Evolutionary conservation across 73 alveolate genomes (phyloP).

Genomic region (Stentor coeruleus): DNA sequence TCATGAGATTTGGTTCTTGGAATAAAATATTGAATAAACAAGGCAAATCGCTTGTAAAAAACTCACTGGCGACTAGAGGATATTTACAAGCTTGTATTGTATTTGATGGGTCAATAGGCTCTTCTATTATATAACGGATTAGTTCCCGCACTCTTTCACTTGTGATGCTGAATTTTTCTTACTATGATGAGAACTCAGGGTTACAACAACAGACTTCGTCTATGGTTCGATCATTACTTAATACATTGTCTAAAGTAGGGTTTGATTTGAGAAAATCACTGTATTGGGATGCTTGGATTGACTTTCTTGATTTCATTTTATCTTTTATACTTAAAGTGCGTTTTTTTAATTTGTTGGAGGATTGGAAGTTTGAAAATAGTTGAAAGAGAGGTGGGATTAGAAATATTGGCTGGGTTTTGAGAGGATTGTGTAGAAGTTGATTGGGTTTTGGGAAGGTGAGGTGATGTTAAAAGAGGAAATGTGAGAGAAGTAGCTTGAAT

Average conservation of each 20-base stretch:
- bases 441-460: too few relatives aligned
- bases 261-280: not conserved
- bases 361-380: too few relatives aligned
- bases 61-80: constrained; percentile 22
- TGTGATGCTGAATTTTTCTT: not conserved
- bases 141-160: not conserved
- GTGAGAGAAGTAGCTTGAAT: too few relatives aligned
- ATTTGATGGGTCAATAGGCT: not conserved
- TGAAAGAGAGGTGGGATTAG: too few relatives aligned
- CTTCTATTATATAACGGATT: not conserved
- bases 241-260: constrained; percentile 1
- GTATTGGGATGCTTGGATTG: not conserved
- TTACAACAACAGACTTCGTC: constrained; percentile 7
- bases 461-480: too few relatives aligned
- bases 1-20: not conserved
- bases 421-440: too few relatives aligned
- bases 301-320: not conserved
- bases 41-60: not conserved
- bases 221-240: not conserved
- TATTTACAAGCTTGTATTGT: not conserved
- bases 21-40: not conserved
- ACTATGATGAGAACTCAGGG: not conserved
- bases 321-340: too few relatives aligned
- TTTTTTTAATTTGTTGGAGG: too few relatives aligned
- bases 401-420: too few relatives aligned